phyloP scores from a whole-genome alignment of 768 basidiomycete genomes.

The Phylloporus rhodoxanthus region DNA sequence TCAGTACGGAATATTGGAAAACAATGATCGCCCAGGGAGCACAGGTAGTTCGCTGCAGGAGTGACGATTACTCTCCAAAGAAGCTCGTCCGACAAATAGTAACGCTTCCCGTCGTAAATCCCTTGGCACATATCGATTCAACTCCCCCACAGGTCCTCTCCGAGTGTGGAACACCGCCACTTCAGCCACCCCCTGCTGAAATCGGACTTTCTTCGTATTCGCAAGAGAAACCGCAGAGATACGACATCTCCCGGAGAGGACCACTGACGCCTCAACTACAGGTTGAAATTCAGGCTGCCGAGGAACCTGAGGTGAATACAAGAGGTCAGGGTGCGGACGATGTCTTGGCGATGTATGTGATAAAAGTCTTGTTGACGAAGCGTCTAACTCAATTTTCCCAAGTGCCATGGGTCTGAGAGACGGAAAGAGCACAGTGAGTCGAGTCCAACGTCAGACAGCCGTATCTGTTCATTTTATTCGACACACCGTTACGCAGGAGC shows the following conservation, averaged over 20 bases:
- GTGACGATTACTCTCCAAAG: background rate
- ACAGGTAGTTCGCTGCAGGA: background rate
- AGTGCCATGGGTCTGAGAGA: background rate
- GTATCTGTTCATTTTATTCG: background rate
- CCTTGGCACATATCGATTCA: too few species aligned
- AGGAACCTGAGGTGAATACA: too few species aligned
- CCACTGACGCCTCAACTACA: background rate
- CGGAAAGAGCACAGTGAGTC: background rate
- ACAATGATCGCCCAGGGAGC: background rate
- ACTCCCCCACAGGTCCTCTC: too few species aligned
- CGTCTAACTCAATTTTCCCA: background rate
- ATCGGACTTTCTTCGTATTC: background rate
- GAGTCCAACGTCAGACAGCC: background rate
- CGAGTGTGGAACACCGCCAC: background rate
- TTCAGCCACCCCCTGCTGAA: background rate
- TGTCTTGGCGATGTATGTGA: background rate
- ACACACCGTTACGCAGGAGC: constrained; percentile 1
- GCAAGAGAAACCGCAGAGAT: background rate
- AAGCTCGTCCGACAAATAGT: background rate
- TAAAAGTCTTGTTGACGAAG: background rate
- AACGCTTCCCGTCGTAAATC: too few species aligned
- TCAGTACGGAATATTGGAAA: constrained; percentile 9
- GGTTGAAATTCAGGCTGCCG: too few species aligned
- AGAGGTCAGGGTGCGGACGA: too few species aligned
- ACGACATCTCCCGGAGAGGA: background rate